These are phyloP conservation scores for Chiua sp. DNA, from an alignment of 1,284 basidiomycete genomes.

Conservation along the genomic window DNA sequence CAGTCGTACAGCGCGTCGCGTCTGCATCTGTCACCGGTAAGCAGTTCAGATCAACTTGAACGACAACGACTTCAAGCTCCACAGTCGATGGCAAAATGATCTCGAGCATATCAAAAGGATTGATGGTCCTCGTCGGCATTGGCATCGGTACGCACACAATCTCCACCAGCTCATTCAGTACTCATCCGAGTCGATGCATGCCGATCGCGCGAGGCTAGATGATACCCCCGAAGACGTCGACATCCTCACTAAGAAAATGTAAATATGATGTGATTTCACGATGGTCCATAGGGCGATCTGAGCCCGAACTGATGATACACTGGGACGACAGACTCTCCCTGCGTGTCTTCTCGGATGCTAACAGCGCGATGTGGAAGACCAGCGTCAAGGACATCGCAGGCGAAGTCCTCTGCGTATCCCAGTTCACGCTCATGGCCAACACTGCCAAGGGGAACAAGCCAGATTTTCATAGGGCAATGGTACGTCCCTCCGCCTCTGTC, in stretches of 20 bases:
- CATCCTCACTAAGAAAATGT: conserved; percentile 83
- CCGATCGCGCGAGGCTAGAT: conserved; percentile 52
- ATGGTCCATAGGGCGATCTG: background rate
- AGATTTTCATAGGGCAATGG: conserved; percentile 93
- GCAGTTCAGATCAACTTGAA: conserved; percentile 6
- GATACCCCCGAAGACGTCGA: conserved; percentile 78
- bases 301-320: conserved; percentile 5
- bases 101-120: conserved; percentile 80
- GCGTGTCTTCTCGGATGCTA: conserved; percentile 72
- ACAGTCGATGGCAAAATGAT: conserved; percentile 75
- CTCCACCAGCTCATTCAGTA: background rate
- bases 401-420: conserved; percentile 89
- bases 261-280: conserved; percentile 12
- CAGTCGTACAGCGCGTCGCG: conserved; percentile 77
- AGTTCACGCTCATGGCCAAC: conserved; percentile 90
- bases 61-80: background rate
- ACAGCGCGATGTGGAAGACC: conserved; percentile 76
- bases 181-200: conserved; percentile 13
- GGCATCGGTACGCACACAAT: conserved; percentile 67
- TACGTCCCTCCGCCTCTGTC: conserved; percentile 30
- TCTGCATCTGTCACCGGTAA: conserved; percentile 77
- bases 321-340: conserved; percentile 60
- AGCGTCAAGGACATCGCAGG: conserved; percentile 86
- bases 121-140: conserved; percentile 90
- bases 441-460: conserved; percentile 88